Evolutionary conservation across 257 asterid species (phyloP).

Genomic region (Solanum lycopersicoides): DNA sequence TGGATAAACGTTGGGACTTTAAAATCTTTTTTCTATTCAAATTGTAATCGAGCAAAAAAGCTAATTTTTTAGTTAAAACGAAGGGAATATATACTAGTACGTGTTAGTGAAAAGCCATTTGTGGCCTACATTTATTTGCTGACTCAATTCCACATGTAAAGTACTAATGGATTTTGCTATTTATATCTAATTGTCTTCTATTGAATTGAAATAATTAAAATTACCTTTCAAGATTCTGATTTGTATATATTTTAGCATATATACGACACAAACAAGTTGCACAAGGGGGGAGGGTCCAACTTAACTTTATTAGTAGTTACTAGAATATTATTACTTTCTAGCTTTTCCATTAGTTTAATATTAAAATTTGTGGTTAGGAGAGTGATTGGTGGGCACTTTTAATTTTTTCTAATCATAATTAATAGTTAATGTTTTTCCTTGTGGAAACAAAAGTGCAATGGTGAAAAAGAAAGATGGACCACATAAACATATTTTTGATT

Average conservation of each 20-base stretch:
- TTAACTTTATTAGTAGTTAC: background rate
- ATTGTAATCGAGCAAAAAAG: no score
- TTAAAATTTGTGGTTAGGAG: background rate
- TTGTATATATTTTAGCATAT: background rate
- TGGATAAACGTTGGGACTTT: background rate
- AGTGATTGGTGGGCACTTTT: background rate
- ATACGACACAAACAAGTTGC: background rate
- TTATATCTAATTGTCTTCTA: background rate
- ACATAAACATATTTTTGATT: background rate
- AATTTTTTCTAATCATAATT: background rate
- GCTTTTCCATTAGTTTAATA: background rate
- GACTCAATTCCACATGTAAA: slow-evolving; percentile 27
- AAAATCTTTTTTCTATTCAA: no score
- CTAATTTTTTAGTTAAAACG: background rate
- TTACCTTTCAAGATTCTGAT: background rate
- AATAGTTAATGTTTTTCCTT: background rate
- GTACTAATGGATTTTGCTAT: background rate
- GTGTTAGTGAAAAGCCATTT: slow-evolving; percentile 10
- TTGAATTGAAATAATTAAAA: background rate
- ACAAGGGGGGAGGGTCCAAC: background rate
- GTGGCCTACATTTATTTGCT: slow-evolving; percentile 21
- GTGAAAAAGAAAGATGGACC: background rate
- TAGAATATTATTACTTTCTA: background rate
- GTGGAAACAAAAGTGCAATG: background rate
- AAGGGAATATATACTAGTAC: background rate